Conservation (phyloP, 345 rosid genomes). For the Lepidium africanum region DNA sequence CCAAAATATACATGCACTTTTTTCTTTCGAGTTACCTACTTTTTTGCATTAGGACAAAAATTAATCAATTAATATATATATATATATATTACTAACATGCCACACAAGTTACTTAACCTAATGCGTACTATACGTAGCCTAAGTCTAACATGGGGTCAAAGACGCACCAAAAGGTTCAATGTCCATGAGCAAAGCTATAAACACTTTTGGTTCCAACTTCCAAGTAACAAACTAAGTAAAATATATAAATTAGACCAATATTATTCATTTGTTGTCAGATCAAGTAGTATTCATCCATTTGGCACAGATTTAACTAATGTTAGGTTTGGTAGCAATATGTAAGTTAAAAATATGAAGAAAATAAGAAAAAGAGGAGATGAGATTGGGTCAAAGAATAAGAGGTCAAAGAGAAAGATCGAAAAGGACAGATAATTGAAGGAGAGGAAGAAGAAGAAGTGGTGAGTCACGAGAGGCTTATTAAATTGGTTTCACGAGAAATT, state of each 20-base stretch:
- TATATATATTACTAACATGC: too few relatives aligned
- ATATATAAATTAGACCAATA: not conserved
- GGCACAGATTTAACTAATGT: not conserved
- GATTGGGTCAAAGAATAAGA: slow-evolving; percentile 11
- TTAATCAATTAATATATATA: too few relatives aligned
- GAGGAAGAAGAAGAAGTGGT: slow-evolving; percentile 20
- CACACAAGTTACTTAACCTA: too few relatives aligned
- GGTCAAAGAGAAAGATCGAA: slow-evolving; percentile 23
- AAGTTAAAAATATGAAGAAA: not conserved
- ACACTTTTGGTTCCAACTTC: not conserved
- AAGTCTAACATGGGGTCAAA: not conserved
- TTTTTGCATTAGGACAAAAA: too few relatives aligned
- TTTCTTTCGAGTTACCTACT: too few relatives aligned
- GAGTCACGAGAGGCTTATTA: slow-evolving; percentile 24
- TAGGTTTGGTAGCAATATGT: not conserved
- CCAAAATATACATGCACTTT: too few relatives aligned
- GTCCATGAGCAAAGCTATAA: not conserved
- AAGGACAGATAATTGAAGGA: slow-evolving; percentile 12
- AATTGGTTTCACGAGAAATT: slow-evolving; percentile 22
- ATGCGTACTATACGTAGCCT: not conserved
- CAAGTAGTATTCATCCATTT: not conserved
- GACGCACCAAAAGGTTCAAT: not conserved
- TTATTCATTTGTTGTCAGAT: not conserved
- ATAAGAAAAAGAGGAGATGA: not conserved
- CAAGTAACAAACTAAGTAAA: not conserved